phyloP scores from a whole-genome alignment of 495 filamentous ascomycete species.

The Terfezia boudieri region DNA sequence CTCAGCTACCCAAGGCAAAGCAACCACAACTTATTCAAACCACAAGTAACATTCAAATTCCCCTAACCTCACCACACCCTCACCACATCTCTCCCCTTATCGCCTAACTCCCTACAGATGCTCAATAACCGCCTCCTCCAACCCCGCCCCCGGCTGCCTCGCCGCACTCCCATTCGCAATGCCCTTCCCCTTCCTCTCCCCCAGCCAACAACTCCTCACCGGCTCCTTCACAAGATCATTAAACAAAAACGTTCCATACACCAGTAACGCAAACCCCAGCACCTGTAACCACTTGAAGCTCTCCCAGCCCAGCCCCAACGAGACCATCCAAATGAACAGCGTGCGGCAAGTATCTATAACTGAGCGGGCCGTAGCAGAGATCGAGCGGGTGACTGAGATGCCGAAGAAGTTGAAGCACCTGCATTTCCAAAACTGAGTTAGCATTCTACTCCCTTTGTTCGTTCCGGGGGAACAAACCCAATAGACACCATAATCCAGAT shows the following conservation, averaged over 20 bases:
- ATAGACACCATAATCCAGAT: conserved; percentile 91
- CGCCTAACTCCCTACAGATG: conserved; percentile 54
- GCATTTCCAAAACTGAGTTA: background rate
- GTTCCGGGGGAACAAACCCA: conserved; percentile 24
- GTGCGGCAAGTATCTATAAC: conserved; percentile 96
- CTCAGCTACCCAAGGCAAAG: no score
- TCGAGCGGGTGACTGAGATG: conserved; percentile 65
- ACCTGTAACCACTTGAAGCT: conserved; percentile 97
- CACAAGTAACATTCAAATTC: no score
- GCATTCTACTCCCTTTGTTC: conserved; percentile 3
- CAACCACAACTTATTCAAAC: no score
- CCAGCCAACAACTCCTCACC: conserved; percentile 26
- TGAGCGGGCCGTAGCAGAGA: conserved; percentile 76
- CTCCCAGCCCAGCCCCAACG: conserved; percentile 85
- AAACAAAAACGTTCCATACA: conserved; percentile 94
- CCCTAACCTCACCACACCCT: no score
- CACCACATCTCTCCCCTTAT: no score
- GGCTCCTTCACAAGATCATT: conserved; percentile 30
- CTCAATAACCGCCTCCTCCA: conserved; percentile 70
- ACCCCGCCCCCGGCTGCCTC: conserved; percentile 45
- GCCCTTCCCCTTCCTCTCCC: conserved; percentile 22
- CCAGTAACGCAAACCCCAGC: conserved; percentile 61
- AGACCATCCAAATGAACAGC: conserved; percentile 94
- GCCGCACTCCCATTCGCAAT: conserved; percentile 28
- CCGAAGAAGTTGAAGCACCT: conserved; percentile 94